These are phyloP conservation scores for Cutaneotrichosporon daszewskae DNA, from an alignment of 1,284 basidiomycete species.

Conservation along the genomic window DNA sequence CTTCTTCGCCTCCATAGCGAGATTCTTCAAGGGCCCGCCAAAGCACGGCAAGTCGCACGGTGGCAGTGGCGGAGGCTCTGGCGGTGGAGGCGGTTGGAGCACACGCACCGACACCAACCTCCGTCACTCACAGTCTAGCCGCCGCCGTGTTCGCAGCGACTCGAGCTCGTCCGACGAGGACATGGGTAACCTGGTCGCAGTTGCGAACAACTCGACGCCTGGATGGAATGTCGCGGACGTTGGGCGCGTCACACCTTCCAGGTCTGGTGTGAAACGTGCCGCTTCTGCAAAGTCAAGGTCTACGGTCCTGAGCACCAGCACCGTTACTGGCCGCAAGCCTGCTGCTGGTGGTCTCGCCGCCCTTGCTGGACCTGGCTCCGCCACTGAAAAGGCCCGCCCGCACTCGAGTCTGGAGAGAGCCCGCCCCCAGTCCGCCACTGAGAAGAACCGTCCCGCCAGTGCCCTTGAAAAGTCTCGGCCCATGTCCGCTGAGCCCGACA, in stretches of 20 bases:
- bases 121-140: conserved; percentile 20
- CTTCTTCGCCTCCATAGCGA: conserved; percentile 41
- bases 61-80: conserved; percentile 7
- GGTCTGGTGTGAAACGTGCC: conserved; percentile 20
- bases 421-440: no score
- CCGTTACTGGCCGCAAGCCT: background rate
- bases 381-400: background rate
- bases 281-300: conserved; percentile 30
- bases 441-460: no score
- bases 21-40: conserved; percentile 35
- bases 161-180: conserved; percentile 38
- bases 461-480: no score
- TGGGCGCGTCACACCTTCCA: conserved; percentile 17
- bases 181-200: conserved; percentile 33
- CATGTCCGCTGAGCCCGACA: no score
- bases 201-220: conserved; percentile 35
- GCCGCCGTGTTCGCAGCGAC: conserved; percentile 26
- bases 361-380: background rate
- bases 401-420: no score
- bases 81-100: conserved; percentile 33
- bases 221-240: conserved; percentile 38
- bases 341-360: background rate
- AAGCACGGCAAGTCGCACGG: conserved; percentile 8
- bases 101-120: conserved; percentile 44
- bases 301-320: conserved; percentile 23